Base-by-base conservation (phyloP, 2,329 filamentous ascomycete genomes). In the Ophiostoma ips region DNA sequence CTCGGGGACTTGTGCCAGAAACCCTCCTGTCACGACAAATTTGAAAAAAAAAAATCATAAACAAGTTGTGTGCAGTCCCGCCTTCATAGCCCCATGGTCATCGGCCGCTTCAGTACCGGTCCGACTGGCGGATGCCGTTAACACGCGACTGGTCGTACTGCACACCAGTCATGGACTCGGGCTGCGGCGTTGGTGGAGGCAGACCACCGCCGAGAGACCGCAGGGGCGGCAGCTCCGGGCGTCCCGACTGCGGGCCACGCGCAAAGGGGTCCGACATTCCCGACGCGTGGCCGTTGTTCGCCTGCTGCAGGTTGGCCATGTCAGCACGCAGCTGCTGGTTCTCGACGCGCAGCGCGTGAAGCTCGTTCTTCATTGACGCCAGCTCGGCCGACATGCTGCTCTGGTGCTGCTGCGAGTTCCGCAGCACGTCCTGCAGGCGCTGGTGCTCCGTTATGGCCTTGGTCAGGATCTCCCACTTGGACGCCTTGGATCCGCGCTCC, bases 401-500 rank as follows among this genome's bases (percentile, higher is more conserved):
- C 21, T 43, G 40, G 24, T 74, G 70, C n/a, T 61, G 59, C 34
- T 71, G 68, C 41, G 76, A 60, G 6, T 65, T 56, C 18, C 72
- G 70, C 41, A 75, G 69, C 30, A 65, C 64, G 11, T 76, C 75
- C 28, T 60, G 60, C 51, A 77, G 74, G 43, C 73, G 69, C 57
- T 77, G 72, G 56, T 81, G 76, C 57, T 82, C 77, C 19, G 72
- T 68, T 52, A 82, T 82, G 16, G 78, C 78, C 71, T 90, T 90
- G 3, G 84, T 88, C 15, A 94, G 63, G 46, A 90, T 88, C 59
- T 94, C 86, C 86, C 86, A 94, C 59, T 94, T 94, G 57, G 84
- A 89, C 0, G 86, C 86, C 63, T 92, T 94, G 21, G 83, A 83
- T 1, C 86, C 86, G 15, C 86, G 78, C 58, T 87, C 85, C 57